These are phyloP conservation scores for Russula griseocarnosa DNA, from an alignment of 768 basidiomycete species.

Conservation along the genomic window DNA sequence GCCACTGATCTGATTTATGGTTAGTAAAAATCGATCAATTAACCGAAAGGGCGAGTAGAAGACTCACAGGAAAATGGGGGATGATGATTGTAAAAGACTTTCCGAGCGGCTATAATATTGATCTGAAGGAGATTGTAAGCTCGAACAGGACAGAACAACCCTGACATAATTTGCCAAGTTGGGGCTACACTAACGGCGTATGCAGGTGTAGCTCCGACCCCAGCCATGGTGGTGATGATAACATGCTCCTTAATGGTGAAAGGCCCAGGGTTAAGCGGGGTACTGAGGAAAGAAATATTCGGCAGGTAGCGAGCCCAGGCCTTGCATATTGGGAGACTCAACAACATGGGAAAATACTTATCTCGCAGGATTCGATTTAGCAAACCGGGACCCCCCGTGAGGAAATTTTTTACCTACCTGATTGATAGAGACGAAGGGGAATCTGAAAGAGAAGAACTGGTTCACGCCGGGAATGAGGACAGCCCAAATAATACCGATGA, in stretches of 20 bases:
- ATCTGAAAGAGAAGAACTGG: too few relatives aligned
- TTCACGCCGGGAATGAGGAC: too few relatives aligned
- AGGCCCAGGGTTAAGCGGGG: constrained; percentile 58
- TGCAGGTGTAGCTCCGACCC: constrained; percentile 35
- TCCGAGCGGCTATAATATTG: constrained; percentile 45
- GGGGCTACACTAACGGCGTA: constrained; percentile 32
- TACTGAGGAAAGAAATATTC: constrained; percentile 50
- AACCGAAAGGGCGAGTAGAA: neutral
- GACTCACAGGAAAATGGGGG: constrained; percentile 36
- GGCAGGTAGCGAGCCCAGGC: constrained; percentile 39
- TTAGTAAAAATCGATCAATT: neutral
- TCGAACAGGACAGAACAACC: neutral
- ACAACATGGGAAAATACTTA: too few relatives aligned
- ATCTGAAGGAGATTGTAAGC: constrained; percentile 31
- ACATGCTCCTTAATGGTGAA: constrained; percentile 64
- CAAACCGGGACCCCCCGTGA: too few relatives aligned
- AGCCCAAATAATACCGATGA: too few relatives aligned
- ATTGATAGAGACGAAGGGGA: too few relatives aligned
- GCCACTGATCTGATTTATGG: constrained; percentile 34
- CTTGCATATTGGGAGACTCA: too few relatives aligned
- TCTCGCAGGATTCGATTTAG: too few relatives aligned
- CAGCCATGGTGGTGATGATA: constrained; percentile 35
- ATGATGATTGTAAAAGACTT: constrained; percentile 43
- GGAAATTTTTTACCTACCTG: too few relatives aligned
- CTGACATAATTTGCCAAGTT: neutral